Percentiles rank a stretch among this genome's conserved stretches.
phyloP scores from a whole-genome alignment of 78 protist species.

The Dictyostelium firmibasis region DNA sequence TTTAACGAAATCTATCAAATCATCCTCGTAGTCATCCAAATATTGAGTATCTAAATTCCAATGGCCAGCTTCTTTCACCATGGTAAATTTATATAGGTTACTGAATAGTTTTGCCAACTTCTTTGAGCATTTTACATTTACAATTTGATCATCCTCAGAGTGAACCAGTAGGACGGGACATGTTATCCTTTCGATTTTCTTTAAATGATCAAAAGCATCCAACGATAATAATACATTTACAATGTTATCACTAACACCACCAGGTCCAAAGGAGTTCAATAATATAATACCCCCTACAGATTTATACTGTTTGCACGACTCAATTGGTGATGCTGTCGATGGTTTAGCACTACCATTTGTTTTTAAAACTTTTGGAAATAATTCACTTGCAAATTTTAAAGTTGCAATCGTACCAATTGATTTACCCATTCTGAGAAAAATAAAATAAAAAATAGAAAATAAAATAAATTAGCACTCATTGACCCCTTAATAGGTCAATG shows the following conservation, averaged over 20 bases:
- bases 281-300: slow-evolving; percentile 53
- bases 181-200: slow-evolving; percentile 12
- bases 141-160: slow-evolving; percentile 29
- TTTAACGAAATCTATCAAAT: slow-evolving; percentile 48
- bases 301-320: slow-evolving; percentile 30
- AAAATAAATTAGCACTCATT: too few relatives aligned
- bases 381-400: slow-evolving; percentile 36
- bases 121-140: slow-evolving; percentile 47
- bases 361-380: slow-evolving; percentile 20
- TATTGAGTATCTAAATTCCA: slow-evolving; percentile 42
- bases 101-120: slow-evolving; percentile 47
- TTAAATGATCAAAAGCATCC: slow-evolving; percentile 52
- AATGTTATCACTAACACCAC: slow-evolving; percentile 41
- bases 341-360: neutral
- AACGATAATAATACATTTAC: slow-evolving; percentile 50
- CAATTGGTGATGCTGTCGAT: neutral
- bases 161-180: slow-evolving; percentile 51
- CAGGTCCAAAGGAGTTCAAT: slow-evolving; percentile 47
- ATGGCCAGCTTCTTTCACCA: slow-evolving; percentile 43
- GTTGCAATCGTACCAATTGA: slow-evolving; percentile 58
- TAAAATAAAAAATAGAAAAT: neutral
- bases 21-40: slow-evolving; percentile 66
- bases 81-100: slow-evolving; percentile 7
- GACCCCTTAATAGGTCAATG: too few relatives aligned
- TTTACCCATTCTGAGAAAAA: slow-evolving; percentile 48